Evolutionary conservation across 257 asterid genomes (phyloP).

Genomic region (Dorcoceras hygrometricum): DNA sequence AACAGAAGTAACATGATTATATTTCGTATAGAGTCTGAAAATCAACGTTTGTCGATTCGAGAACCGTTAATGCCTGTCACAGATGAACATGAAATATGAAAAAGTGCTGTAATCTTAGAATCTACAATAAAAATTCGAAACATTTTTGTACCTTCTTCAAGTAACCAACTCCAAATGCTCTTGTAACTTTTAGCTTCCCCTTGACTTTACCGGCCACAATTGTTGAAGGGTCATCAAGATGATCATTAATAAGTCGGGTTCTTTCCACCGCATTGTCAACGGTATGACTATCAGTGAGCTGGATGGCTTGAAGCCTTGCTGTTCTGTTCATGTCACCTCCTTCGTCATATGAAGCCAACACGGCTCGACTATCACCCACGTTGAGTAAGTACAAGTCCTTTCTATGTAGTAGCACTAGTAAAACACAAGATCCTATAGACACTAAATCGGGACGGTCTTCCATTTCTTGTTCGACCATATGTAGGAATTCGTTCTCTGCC

Average conservation of each 20-base stretch:
- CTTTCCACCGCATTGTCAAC: slow-evolving; percentile 85
- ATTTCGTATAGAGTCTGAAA: background rate
- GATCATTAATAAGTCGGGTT: slow-evolving; percentile 55
- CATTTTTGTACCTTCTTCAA: slow-evolving; percentile 68
- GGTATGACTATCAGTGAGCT: slow-evolving; percentile 76
- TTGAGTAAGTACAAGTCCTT: slow-evolving; percentile 71
- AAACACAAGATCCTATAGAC: slow-evolving; percentile 82
- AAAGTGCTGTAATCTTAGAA: background rate
- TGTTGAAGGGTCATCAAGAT: slow-evolving; percentile 66
- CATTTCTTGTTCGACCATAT: slow-evolving; percentile 98
- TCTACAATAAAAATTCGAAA: background rate
- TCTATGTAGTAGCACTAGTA: slow-evolving; percentile 68
- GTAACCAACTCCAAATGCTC: slow-evolving; percentile 99
- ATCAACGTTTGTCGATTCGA: background rate
- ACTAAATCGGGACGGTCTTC: slow-evolving; percentile 94
- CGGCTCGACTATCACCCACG: slow-evolving; percentile 95
- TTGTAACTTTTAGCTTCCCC: slow-evolving; percentile 88
- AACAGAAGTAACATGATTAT: slow-evolving; percentile 17
- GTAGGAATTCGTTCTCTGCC: slow-evolving; percentile 80
- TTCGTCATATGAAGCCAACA: slow-evolving; percentile 60
- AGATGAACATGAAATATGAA: background rate
- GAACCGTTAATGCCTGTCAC: background rate
- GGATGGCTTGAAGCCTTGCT: slow-evolving; percentile 48
- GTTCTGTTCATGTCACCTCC: slow-evolving; percentile 20
- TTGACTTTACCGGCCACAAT: slow-evolving; percentile 70